A percentile compares a stretch with the other conserved stretches of the same genome.
Evolutionary conservation across 2,329 filamentous ascomycete genomes (phyloP).

Genomic region (Colletotrichum tofieldiae): DNA sequence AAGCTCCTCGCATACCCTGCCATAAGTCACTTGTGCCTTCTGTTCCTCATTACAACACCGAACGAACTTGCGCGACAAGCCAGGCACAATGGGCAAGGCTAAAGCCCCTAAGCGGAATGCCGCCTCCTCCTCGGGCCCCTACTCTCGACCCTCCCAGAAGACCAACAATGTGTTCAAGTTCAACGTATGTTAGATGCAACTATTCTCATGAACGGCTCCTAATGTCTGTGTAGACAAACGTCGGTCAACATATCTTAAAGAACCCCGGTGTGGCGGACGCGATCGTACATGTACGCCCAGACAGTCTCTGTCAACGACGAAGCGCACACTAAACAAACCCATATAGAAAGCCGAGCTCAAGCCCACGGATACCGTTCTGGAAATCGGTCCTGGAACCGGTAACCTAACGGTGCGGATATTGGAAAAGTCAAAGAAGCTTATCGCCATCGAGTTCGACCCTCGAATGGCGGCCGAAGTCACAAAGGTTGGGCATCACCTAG

Average conservation of each 20-base stretch:
- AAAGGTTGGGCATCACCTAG: constrained; percentile 66
- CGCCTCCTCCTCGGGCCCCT: constrained; percentile 51
- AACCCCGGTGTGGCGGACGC: constrained; percentile 88
- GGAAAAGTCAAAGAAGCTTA: constrained; percentile 85
- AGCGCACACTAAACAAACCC: constrained; percentile 35
- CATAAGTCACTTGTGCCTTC: background rate
- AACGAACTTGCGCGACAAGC: background rate
- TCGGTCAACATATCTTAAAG: constrained; percentile 84
- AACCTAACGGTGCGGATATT: constrained; percentile 92
- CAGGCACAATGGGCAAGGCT: constrained; percentile 66
- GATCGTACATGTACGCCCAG: constrained; percentile 60
- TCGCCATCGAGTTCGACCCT: constrained; percentile 93
- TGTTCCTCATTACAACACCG: too few relatives aligned
- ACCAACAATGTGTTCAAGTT: constrained; percentile 95
- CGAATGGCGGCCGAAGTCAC: constrained; percentile 97
- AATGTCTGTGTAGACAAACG: constrained; percentile 32
- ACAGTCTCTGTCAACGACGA: background rate
- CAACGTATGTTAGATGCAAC: constrained; percentile 73
- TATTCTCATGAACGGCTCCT: constrained; percentile 57
- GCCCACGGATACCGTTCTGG: constrained; percentile 90
- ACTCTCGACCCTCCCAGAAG: constrained; percentile 42
- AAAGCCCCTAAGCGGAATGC: constrained; percentile 68
- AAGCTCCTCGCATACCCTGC: background rate
- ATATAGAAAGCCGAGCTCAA: constrained; percentile 90
- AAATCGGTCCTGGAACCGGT: constrained; percentile 92